A percentile compares a stretch with the other conserved stretches of the same genome.
These are phyloP conservation scores for Halteria grandinella DNA, from an alignment of 73 alveolate species.

Conservation along the genomic window DNA sequence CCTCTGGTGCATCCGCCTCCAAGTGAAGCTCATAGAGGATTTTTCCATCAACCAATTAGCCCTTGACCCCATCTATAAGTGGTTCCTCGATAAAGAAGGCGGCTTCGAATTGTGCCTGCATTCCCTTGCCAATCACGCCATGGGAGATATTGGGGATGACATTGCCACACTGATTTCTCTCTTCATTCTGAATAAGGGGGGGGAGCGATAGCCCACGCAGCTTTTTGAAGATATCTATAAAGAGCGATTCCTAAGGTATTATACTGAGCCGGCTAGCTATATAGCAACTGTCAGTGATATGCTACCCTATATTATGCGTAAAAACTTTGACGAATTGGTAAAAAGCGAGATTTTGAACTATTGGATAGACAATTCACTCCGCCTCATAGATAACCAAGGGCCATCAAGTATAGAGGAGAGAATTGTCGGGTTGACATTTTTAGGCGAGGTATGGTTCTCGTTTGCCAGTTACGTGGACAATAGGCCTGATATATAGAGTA, in stretches of 20 bases:
- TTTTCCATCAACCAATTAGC: slow-evolving; percentile 20
- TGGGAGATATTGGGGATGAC: slow-evolving; percentile 49
- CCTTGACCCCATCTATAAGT: neutral
- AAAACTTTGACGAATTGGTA: slow-evolving; percentile 54
- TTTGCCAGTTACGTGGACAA: slow-evolving; percentile 68
- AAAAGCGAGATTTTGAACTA: slow-evolving; percentile 76
- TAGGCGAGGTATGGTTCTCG: slow-evolving; percentile 77
- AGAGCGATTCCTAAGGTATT: slow-evolving; percentile 4
- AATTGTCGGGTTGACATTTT: slow-evolving; percentile 75
- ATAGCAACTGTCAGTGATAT: slow-evolving; percentile 13
- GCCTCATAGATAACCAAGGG: slow-evolving; percentile 83
- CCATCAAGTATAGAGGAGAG: slow-evolving; percentile 72
- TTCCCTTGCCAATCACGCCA: slow-evolving; percentile 53
- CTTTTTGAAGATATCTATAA: slow-evolving; percentile 40
- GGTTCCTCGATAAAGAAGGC: slow-evolving; percentile 68
- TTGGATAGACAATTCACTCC: slow-evolving; percentile 80
- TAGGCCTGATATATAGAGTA: slow-evolving; percentile 68
- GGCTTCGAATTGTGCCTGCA: slow-evolving; percentile 60
- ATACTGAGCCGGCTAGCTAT: neutral
- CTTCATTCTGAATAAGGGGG: slow-evolving; percentile 37
- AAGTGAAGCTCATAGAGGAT: slow-evolving; percentile 57
- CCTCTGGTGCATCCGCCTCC: slow-evolving; percentile 60
- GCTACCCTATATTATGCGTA: neutral
- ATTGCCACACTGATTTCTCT: slow-evolving; percentile 53
- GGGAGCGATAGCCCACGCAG: too few species aligned